Evolutionary conservation across 352 stramenopile genomes (phyloP).

Genomic region (Globisporangium cylindrosporum): DNA sequence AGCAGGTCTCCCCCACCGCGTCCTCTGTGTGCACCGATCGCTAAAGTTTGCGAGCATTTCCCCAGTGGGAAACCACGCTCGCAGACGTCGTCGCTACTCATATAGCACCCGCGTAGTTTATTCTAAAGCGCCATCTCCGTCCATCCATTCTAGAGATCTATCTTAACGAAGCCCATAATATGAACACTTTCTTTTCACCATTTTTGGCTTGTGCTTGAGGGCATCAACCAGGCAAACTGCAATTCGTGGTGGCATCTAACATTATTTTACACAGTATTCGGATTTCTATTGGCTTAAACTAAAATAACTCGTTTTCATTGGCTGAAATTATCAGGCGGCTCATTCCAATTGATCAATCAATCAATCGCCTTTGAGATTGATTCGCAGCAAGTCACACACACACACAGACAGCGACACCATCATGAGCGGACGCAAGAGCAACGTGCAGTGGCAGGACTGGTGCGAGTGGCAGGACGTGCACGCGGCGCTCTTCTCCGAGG

Average conservation of each 20-base stretch:
- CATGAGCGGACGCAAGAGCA: constrained; percentile 53
- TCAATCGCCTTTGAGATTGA: not conserved
- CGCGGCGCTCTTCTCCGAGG: constrained; percentile 51
- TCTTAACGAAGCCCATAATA: constrained; percentile 5
- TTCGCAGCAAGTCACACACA: not conserved
- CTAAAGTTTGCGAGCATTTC: constrained; percentile 12
- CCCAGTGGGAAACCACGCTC: not conserved
- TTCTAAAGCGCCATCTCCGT: not conserved
- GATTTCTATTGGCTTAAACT: constrained; percentile 10
- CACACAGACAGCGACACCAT: not conserved
- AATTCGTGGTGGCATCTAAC: not conserved
- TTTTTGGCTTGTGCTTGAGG: not conserved
- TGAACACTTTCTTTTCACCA: constrained; percentile 7
- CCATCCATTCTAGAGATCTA: constrained; percentile 12
- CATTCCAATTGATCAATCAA: not conserved
- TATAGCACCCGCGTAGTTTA: not conserved
- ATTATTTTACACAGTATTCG: too few species aligned
- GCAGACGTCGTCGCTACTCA: not conserved
- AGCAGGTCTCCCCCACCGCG: constrained; percentile 63
- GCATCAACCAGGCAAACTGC: not conserved
- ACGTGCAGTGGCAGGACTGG: constrained; percentile 68
- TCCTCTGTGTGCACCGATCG: constrained; percentile 64
- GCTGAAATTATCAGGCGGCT: not conserved
- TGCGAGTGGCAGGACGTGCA: constrained; percentile 72
- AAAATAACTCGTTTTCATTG: not conserved